phyloP scores from a whole-genome alignment of 1,139 yeast species.

The Yamadazyma atmosphaerica region DNA sequence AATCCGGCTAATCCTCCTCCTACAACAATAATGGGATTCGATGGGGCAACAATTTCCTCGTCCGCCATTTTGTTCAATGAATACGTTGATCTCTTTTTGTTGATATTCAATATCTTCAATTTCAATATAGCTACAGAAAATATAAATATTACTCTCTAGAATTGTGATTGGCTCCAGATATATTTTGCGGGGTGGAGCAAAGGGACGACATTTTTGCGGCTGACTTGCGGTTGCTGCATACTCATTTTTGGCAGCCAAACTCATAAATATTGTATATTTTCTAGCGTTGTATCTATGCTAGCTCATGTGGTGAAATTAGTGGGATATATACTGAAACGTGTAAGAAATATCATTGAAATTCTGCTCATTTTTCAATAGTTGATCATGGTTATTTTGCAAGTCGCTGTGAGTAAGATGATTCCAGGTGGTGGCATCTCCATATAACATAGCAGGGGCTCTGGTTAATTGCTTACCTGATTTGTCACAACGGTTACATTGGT shows the following conservation, averaged over 20 bases:
- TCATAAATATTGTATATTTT: not conserved
- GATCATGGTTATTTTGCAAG: conserved; percentile 69
- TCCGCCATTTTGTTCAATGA: conserved; percentile 3
- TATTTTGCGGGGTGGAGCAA: not conserved
- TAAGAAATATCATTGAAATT: conserved; percentile 71
- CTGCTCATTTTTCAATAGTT: conserved; percentile 71
- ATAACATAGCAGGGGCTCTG: conserved; percentile 84
- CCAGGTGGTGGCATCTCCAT: conserved; percentile 99
- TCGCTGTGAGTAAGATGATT: conserved; percentile 75
- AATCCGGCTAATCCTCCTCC: conserved; percentile 85
- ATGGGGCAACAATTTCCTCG: conserved; percentile 20
- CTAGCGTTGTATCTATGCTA: not conserved
- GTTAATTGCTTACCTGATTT: conserved; percentile 52
- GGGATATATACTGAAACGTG: conserved; percentile 93
- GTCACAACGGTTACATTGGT: conserved; percentile 79
- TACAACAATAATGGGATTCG: conserved; percentile 57
- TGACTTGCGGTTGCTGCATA: not conserved
- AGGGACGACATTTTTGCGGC: conserved; percentile 1
- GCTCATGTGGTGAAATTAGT: conserved; percentile 25
- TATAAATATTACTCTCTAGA: not conserved
- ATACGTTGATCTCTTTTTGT: no score
- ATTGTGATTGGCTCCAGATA: not conserved
- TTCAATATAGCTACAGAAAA: no score
- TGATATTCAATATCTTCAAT: no score
- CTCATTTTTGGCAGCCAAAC: not conserved